phyloP scores from a whole-genome alignment of 768 basidiomycete genomes.

The Suillus cothurnatus region DNA sequence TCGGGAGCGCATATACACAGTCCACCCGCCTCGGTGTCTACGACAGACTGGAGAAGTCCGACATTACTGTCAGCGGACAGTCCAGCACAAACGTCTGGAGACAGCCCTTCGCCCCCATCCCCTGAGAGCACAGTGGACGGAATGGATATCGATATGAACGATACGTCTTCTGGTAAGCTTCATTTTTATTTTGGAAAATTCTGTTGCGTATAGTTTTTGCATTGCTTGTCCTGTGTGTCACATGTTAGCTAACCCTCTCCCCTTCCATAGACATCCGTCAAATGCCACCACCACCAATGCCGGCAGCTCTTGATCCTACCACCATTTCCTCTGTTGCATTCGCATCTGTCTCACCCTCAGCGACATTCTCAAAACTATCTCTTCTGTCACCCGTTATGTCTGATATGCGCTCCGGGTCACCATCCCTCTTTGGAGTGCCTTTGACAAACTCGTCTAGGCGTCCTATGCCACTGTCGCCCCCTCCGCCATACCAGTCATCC shows the following conservation, averaged over 20 bases:
- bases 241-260: background rate
- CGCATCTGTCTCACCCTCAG: slow-evolving; percentile 43
- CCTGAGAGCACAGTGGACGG: slow-evolving; percentile 11
- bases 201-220: background rate
- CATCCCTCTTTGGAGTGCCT: slow-evolving; percentile 6
- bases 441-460: slow-evolving; percentile 15
- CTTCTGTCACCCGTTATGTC: slow-evolving; percentile 37
- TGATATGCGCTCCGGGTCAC: slow-evolving; percentile 14
- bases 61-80: slow-evolving; percentile 16
- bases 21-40: slow-evolving; percentile 14
- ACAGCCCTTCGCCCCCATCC: slow-evolving; percentile 1
- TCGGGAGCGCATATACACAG: background rate
- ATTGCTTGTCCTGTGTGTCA: background rate
- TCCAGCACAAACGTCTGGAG: slow-evolving; percentile 3
- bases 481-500: slow-evolving; percentile 23
- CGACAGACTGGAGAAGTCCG: slow-evolving; percentile 28
- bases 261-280: slow-evolving; percentile 35
- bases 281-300: slow-evolving; percentile 57
- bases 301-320: slow-evolving; percentile 45
- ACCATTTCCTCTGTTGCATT: slow-evolving; percentile 33
- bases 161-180: slow-evolving; percentile 22
- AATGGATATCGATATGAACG: slow-evolving; percentile 27
- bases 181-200: background rate
- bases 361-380: slow-evolving; percentile 55
- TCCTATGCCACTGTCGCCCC: slow-evolving; percentile 14